Percentiles rank a stretch among this genome's conserved stretches.
Evolutionary conservation across 805 yeast genomes (phyloP).

Genomic region (Candida tammaniensis): DNA sequence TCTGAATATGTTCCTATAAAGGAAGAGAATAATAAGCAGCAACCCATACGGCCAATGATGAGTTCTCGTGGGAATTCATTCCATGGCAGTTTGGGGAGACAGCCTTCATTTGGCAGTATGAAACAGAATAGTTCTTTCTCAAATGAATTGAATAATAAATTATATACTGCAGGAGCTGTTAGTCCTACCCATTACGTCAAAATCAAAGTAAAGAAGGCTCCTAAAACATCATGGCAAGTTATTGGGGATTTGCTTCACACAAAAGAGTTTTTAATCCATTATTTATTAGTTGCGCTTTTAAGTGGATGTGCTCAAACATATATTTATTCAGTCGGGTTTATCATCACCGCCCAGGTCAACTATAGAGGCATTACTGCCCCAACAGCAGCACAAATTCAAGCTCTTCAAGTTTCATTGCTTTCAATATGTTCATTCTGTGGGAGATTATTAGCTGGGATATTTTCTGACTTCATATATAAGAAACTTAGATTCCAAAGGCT

Average conservation of each 20-base stretch:
- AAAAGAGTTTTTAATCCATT: constrained; percentile 48
- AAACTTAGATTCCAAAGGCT: constrained; percentile 53
- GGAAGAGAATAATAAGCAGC: constrained; percentile 10
- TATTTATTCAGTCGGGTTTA: constrained; percentile 70
- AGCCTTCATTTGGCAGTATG: constrained; percentile 4
- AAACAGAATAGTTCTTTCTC: constrained; percentile 4
- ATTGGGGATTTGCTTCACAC: constrained; percentile 21
- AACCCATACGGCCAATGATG: constrained; percentile 6
- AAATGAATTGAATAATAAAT: background rate
- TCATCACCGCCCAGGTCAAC: constrained; percentile 47
- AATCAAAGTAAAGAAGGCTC: constrained; percentile 4
- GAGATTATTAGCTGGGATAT: constrained; percentile 60
- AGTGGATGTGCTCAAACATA: constrained; percentile 71
- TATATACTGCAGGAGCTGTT: background rate
- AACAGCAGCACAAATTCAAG: constrained; percentile 50
- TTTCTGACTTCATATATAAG: constrained; percentile 59
- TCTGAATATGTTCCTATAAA: constrained; percentile 15
- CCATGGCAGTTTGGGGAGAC: constrained; percentile 8
- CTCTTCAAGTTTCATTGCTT: constrained; percentile 66
- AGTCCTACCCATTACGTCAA: constrained; percentile 2
- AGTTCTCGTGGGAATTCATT: constrained; percentile 3
- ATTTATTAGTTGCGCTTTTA: constrained; percentile 50
- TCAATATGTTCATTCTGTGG: constrained; percentile 68
- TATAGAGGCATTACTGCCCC: constrained; percentile 9
- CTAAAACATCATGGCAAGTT: constrained; percentile 15